Conservation (phyloP, 345 rosid genomes). For the Diplotaxis tenuifolia region DNA sequence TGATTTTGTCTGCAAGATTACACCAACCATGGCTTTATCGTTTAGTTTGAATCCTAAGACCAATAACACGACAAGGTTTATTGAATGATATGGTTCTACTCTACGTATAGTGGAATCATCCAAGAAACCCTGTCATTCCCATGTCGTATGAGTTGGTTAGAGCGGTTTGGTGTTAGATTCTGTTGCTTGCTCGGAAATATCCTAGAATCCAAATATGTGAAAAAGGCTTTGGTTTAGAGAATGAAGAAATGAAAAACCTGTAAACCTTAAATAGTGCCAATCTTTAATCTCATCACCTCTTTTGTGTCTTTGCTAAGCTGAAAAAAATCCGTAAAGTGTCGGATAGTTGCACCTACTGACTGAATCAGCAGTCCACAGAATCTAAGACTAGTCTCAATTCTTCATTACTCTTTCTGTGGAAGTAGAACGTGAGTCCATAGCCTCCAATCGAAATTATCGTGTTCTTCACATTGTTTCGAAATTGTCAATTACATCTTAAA, state of each 20-base stretch:
- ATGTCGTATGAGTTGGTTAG: no score
- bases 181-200: constrained; percentile 60
- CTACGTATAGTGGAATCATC: constrained; percentile 51
- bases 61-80: background rate
- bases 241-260: background rate
- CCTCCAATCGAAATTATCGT: no score
- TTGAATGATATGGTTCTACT: constrained; percentile 16
- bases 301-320: constrained; percentile 58
- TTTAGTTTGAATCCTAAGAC: background rate
- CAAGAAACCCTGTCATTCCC: no score
- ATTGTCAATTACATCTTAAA: background rate
- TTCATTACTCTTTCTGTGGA: no score
- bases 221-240: background rate
- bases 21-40: background rate
- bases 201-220: constrained; percentile 39
- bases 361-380: constrained; percentile 66
- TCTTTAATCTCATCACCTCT: constrained; percentile 47
- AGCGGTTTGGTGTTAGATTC: constrained; percentile 34
- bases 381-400: no score
- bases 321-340: constrained; percentile 55
- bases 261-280: background rate
- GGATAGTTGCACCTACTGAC: constrained; percentile 81
- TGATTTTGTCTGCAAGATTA: background rate
- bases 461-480: no score
- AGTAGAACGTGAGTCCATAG: no score